phyloP scores from a whole-genome alignment of 495 filamentous ascomycete species.

The Immersiella caudata region DNA sequence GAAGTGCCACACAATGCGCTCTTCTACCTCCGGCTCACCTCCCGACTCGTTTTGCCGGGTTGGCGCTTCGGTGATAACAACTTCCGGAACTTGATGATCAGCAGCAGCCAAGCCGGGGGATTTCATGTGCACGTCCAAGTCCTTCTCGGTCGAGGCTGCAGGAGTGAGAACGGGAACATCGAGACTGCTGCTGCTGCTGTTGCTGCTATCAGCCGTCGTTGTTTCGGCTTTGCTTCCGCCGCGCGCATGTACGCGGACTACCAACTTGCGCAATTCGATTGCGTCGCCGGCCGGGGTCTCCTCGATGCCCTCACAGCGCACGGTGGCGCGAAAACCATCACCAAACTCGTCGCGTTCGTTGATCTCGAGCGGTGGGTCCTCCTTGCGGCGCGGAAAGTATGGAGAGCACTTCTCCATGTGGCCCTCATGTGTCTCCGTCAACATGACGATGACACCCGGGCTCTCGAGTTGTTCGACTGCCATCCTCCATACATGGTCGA shows the following conservation, averaged over 20 bases:
- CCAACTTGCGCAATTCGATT: constrained; percentile 58
- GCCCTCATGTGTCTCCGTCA: constrained; percentile 84
- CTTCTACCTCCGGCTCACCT: constrained; percentile 34
- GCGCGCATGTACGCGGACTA: constrained; percentile 45
- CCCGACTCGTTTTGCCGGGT: background rate
- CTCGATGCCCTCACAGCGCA: constrained; percentile 55
- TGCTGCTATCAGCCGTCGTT: background rate
- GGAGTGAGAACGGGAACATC: constrained; percentile 4
- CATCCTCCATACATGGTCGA: constrained; percentile 94
- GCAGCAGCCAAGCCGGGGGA: constrained; percentile 1
- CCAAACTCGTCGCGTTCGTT: constrained; percentile 64
- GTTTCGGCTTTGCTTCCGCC: background rate
- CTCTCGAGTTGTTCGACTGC: constrained; percentile 79
- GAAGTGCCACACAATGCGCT: constrained; percentile 82
- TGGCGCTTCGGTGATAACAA: background rate
- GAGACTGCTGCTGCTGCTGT: background rate
- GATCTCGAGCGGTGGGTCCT: constrained; percentile 56
- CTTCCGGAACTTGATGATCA: background rate
- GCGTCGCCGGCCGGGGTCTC: constrained; percentile 51
- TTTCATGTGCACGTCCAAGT: constrained; percentile 30
- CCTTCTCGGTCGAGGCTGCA: constrained; percentile 5
- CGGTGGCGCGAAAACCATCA: constrained; percentile 60
- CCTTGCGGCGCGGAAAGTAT: constrained; percentile 73
- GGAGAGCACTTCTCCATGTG: constrained; percentile 87
- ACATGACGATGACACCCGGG: constrained; percentile 90